Base-by-base conservation (phyloP, 2,329 filamentous ascomycete species). In the Apiospora rasikravindrae region DNA sequence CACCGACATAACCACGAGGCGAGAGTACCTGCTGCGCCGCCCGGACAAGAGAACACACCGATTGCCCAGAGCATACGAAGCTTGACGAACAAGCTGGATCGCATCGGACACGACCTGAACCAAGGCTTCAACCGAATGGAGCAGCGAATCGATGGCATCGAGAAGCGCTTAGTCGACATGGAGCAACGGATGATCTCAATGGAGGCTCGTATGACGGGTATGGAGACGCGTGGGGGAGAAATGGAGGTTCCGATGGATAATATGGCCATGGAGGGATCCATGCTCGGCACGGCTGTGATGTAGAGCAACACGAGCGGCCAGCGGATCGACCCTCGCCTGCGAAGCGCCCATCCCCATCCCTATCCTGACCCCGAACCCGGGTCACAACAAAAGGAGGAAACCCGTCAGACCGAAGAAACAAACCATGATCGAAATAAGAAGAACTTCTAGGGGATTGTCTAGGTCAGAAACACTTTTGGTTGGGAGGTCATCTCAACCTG, bases 1-100 rank as follows among this genome's bases (percentile, higher is more conserved):
- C 80, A 84, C n/a, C 84, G 88, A 19, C 89, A 91, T 78, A 91
- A 91, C 79, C 89, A 91, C 77, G 89, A 90, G 76, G 86, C 89
- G 44, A 87, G 89, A 73, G 81, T 89, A 69, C 84, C 87, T 11
- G 85, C 87, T 24, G 87, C 86, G 47, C 84, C 85, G 1, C 85
- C 88, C 1, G 88, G 88, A 37, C 86, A 89, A 73, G 88, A 90
- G 77, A 88, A 87, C 77, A 87, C 88, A 5, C 88, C 88, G 0
- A 82, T 90, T 72, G 86, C 87, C 1, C 89, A 89, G 76, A 88
- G 85, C 69, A 85, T 91, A 47, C 85, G 89, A 67, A 89, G 86
- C 67, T 83, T 90, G 66, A 88, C 85, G 8, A 89, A 90, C 78
- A 90, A 90, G 81, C 81, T 91, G 40, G 89, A 91, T 73, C 87